Percentiles rank a stretch among this genome's conserved stretches.
Evolutionary conservation across 306 rosid species (phyloP).

Genomic region (Cucumis sativus): Cucumber_9930_V3 NC_026661.2:5929501-5930000

Average conservation of each 20-base stretch:
- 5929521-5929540: no score
- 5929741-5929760: neutral
- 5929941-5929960: neutral
- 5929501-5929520: neutral
- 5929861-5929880: conserved; percentile 21
- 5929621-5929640: no score
- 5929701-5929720: neutral
- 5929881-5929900: conserved; percentile 37
- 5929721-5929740: neutral
- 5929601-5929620: no score
- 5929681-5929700: no score
- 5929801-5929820: neutral
- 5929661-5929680: no score
- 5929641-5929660: no score
- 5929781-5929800: neutral
- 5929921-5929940: conserved; percentile 20
- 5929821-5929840: neutral
- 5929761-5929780: neutral
- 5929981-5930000: conserved; percentile 49
- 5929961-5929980: conserved; percentile 17
- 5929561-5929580: no score
- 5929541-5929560: no score
- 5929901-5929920: conserved; percentile 20
- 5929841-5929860: conserved; percentile 7
- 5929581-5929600: no score